phyloP scores from a whole-genome alignment of 2,329 filamentous ascomycete species.

The Aspergillus brunneoviolaceus region DNA sequence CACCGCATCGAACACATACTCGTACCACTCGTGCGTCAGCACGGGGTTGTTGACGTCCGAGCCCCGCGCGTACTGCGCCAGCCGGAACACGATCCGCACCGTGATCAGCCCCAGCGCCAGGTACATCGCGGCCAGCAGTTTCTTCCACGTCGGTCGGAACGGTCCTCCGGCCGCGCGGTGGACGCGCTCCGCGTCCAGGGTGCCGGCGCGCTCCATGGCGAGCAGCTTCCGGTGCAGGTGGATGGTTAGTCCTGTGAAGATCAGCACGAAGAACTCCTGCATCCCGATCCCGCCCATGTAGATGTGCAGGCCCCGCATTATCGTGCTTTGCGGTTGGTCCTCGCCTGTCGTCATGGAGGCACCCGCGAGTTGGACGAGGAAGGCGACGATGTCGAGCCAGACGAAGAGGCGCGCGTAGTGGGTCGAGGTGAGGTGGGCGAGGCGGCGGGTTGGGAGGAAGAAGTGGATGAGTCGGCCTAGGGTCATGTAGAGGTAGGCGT shows the following conservation, averaged over 20 bases:
- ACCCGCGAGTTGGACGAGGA: conserved; percentile 47
- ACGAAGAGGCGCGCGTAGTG: conserved; percentile 47
- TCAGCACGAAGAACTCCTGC: conserved; percentile 52
- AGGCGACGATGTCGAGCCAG: conserved; percentile 45
- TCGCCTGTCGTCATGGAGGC: conserved; percentile 37
- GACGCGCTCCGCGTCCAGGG: conserved; percentile 25
- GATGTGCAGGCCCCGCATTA: conserved; percentile 46
- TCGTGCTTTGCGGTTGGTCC: conserved; percentile 21
- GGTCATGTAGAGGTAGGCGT: conserved; percentile 47
- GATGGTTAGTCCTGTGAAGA: conserved; percentile 45
- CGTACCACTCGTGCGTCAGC: conserved; percentile 61
- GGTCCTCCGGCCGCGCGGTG: neutral
- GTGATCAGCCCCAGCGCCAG: conserved; percentile 45
- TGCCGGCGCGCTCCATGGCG: conserved; percentile 22
- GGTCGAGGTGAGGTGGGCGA: conserved; percentile 37
- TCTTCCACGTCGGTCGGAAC: conserved; percentile 15
- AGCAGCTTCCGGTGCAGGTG: conserved; percentile 40
- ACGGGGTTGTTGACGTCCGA: conserved; percentile 48
- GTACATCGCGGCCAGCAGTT: conserved; percentile 44
- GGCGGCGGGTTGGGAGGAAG: conserved; percentile 34
- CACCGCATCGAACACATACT: conserved; percentile 53
- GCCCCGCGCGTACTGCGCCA: conserved; percentile 58
- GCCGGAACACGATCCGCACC: conserved; percentile 57
- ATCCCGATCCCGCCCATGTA: conserved; percentile 57
- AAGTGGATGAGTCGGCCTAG: conserved; percentile 44